Percentiles rank a stretch among this genome's conserved stretches.
Evolutionary conservation across 2,329 filamentous ascomycete genomes (phyloP).

Genomic region (Cladosporium halotolerans): DNA sequence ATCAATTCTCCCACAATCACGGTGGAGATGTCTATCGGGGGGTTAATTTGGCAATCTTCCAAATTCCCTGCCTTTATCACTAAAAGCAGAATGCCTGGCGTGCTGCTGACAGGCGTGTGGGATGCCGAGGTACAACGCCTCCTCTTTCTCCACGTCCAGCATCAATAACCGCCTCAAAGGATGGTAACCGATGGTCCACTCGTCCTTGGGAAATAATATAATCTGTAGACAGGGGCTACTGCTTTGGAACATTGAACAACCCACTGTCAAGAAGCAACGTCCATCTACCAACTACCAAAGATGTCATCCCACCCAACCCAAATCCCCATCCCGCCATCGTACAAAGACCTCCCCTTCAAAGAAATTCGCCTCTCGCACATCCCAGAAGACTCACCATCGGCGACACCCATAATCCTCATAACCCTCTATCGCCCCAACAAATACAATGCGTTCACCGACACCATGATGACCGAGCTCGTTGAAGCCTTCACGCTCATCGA

Average conservation of each 20-base stretch:
- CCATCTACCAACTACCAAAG: background rate
- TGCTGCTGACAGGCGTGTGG: too few relatives aligned
- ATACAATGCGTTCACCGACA: constrained; percentile 63
- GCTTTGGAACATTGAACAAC: background rate
- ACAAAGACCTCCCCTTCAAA: constrained; percentile 35
- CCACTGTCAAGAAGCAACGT: background rate
- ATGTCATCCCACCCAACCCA: constrained; percentile 21
- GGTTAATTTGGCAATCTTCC: too few relatives aligned
- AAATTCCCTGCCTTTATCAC: too few relatives aligned
- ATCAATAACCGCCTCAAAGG: too few relatives aligned
- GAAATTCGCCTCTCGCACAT: constrained; percentile 39
- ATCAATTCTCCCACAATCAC: too few relatives aligned
- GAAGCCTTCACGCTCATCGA: constrained; percentile 48
- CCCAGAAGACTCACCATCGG: constrained; percentile 41
- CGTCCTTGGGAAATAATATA: too few relatives aligned
- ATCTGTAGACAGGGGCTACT: background rate
- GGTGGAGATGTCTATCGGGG: too few relatives aligned
- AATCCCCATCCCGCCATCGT: constrained; percentile 29
- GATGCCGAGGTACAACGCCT: too few relatives aligned
- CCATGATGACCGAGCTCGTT: constrained; percentile 58
- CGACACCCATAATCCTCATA: constrained; percentile 58
- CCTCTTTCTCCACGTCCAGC: too few relatives aligned
- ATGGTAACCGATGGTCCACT: too few relatives aligned
- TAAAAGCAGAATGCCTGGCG: too few relatives aligned
- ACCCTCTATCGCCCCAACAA: constrained; percentile 59